A percentile compares a stretch with the other conserved stretches of the same genome.
These are phyloP conservation scores for Fusarium newnesense DNA, from an alignment of 2,329 filamentous ascomycete species.

Conservation along the genomic window DNA sequence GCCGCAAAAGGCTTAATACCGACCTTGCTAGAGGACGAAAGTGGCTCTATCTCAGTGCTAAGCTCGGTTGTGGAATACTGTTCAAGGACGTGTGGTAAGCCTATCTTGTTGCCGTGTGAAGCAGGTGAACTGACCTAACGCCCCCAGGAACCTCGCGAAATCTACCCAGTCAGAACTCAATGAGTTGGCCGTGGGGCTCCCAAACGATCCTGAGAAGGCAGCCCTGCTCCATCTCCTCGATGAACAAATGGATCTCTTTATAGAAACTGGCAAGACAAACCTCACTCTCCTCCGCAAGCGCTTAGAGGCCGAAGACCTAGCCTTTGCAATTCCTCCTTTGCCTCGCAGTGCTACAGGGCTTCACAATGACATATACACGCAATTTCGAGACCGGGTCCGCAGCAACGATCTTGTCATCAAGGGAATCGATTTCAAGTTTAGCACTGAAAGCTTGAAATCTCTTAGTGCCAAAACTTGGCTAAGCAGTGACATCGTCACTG, in stretches of 20 bases:
- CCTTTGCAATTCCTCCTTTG: not conserved
- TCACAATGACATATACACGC: not conserved
- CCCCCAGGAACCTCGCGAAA: not conserved
- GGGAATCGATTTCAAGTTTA: not conserved
- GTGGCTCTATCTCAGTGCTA: not conserved
- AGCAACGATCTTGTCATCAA: not conserved
- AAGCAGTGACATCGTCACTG: not conserved
- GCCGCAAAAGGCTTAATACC: not conserved
- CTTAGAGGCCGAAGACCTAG: not conserved
- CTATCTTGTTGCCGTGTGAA: not conserved
- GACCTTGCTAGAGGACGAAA: not conserved
- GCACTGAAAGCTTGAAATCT: not conserved
- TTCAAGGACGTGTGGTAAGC: not conserved
- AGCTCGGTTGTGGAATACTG: not conserved
- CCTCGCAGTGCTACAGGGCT: not conserved
- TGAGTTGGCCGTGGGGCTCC: not conserved
- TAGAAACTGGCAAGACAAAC: not conserved
- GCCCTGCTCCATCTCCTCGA: not conserved
- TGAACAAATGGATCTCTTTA: not conserved
- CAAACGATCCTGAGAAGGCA: not conserved
- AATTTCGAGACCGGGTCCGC: not conserved
- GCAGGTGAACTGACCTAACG: not conserved
- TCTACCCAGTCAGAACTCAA: not conserved
- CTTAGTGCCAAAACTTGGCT: not conserved
- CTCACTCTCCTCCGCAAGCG: not conserved